Evolutionary conservation across 805 yeast genomes (phyloP).

Genomic region (Kodamaea leandrae): DNA sequence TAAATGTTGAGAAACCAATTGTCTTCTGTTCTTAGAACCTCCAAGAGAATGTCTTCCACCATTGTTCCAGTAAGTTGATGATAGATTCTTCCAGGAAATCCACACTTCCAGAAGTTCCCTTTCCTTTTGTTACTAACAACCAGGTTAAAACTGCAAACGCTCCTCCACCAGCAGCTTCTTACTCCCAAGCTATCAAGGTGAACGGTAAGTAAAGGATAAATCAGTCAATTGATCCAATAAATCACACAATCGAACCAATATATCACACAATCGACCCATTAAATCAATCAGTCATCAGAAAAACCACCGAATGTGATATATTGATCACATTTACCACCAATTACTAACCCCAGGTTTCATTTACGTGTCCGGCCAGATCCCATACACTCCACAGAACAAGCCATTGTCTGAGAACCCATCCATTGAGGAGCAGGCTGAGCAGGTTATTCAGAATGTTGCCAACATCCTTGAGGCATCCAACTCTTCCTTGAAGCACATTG

Average conservation of each 20-base stretch:
- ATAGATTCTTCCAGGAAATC: too few species aligned
- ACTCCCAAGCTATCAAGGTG: constrained; percentile 93
- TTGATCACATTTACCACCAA: background rate
- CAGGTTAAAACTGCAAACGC: constrained; percentile 70
- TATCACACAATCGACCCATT: too few species aligned
- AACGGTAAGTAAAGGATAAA: constrained; percentile 44
- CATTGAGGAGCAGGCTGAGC: constrained; percentile 75
- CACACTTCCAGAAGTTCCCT: too few species aligned
- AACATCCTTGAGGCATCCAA: constrained; percentile 81
- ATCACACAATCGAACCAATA: too few species aligned
- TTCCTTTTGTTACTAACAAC: constrained; percentile 13
- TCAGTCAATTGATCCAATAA: too few species aligned
- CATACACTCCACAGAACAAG: constrained; percentile 79
- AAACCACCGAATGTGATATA: background rate
- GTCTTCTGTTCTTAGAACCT: constrained; percentile 21
- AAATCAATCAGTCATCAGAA: too few species aligned
- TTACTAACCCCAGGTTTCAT: constrained; percentile 55
- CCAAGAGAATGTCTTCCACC: constrained; percentile 26
- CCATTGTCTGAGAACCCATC: constrained; percentile 66
- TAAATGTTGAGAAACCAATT: constrained; percentile 20
- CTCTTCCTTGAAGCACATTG: constrained; percentile 77
- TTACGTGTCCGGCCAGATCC: constrained; percentile 94
- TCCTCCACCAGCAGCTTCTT: constrained; percentile 96
- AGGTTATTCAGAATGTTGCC: constrained; percentile 62
- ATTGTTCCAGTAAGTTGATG: constrained; percentile 36